Base-by-base conservation (phyloP, 1,139 yeast genomes). In the Yamadazyma spencermartinsiae region DNA sequence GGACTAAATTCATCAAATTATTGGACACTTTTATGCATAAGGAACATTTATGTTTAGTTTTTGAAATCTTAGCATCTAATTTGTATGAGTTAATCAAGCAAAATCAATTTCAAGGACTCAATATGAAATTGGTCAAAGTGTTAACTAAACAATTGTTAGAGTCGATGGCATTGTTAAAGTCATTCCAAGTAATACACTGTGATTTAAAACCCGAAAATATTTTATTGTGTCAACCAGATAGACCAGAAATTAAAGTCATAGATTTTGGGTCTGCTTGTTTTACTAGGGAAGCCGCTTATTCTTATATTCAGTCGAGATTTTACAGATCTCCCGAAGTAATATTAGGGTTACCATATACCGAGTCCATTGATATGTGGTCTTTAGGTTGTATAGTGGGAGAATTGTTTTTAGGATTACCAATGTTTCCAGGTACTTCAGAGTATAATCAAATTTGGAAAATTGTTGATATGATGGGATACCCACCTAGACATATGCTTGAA, bases 361-460 rank as follows among this genome's bases (percentile, higher is more conserved):
- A 95, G 15, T 82, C 96, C 7, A 92, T 92, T 41, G 99, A 92
- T 60, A 89, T 92, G 90, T 92, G 99, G 99, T 89, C 98, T 2
- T 68, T 92, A 33, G 99, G 98, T 2, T 92, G 99, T 66, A 92
- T 94, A 38, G 84, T 90, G 25, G 97, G 96, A 1, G 99, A 92
- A 58, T 66, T 92, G 39, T 92, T 89, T 53, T 64, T 92, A 39
- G 99, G 99, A 0, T 71, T 92, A 40, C 99, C 99, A 1, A 73
- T 92, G 52, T 89, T 92, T 54, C 98, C 99, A 0, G 98, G 98
- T 2, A 78, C 90, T 4, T 86, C 96, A 0, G 98, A 92, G 60
- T 92, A 84, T 61, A 89, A 92, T 56, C 98, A 90, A 61, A 66
- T 94, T 33, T 75, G 82, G 52, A 79, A 96, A 51, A 89, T 92